Percentiles rank a stretch among this genome's conserved stretches.
Conservation (phyloP, 371 early-diverging fungal genomes). For the Nematocida sp. region DNA sequence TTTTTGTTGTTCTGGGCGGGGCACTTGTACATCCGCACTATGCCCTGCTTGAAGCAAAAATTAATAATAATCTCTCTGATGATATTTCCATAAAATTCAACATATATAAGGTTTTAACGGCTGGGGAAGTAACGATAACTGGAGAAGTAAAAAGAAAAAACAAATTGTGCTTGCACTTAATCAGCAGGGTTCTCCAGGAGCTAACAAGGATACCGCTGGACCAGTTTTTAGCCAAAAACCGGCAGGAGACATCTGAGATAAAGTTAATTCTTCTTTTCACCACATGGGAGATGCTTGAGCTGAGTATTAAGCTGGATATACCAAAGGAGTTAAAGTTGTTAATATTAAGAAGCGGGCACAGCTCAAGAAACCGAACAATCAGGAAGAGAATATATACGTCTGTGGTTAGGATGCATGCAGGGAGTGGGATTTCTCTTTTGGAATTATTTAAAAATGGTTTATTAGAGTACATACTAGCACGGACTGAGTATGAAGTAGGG, state of each 20-base stretch:
- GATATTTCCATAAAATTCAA: slow-evolving; percentile 15
- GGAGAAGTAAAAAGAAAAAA: slow-evolving; percentile 1
- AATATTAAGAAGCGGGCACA: neutral
- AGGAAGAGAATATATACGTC: neutral
- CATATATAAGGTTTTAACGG: slow-evolving; percentile 35
- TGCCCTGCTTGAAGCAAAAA: neutral
- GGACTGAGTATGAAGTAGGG: neutral
- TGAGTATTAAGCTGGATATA: neutral
- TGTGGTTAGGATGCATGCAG: neutral
- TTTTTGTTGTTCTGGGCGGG: slow-evolving; percentile 40
- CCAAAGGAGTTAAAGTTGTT: neutral
- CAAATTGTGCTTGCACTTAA: neutral
- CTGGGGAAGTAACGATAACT: slow-evolving; percentile 1
- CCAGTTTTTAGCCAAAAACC: neutral
- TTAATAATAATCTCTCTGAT: neutral
- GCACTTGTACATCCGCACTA: slow-evolving; percentile 4
- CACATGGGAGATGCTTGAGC: slow-evolving; percentile 41
- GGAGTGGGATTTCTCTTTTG: neutral
- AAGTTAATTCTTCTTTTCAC: slow-evolving; percentile 17
- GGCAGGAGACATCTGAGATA: neutral
- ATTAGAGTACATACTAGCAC: slow-evolving; percentile 5
- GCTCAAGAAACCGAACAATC: neutral
- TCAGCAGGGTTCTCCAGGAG: neutral
- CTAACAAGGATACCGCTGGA: neutral
- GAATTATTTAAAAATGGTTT: slow-evolving; percentile 2